Evolutionary conservation across 768 basidiomycete species (phyloP), one percentile per base, ranked within the genome.

Genomic region (Lactarius trivialis): DNA sequence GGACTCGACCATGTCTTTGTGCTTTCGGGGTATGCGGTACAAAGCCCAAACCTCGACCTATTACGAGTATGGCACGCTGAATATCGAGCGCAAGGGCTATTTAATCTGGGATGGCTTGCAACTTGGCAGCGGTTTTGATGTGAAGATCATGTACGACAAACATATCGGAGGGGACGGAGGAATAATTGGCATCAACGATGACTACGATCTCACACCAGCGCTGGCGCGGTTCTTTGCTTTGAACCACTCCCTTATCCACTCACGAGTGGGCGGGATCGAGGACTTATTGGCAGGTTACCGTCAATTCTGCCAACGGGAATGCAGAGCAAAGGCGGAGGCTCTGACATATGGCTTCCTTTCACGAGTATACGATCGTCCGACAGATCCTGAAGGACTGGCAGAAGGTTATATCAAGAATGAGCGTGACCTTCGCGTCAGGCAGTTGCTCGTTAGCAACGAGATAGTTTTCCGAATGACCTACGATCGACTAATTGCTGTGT

Each of bases 121-220:
- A 50, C 72, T 88, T 7, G 88, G 85, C 6, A 88, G 85, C 67
- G 89, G 90, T 12, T 90, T 92, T 68, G 73, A 80, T 32, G 75
- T 89, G 55, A 73, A 79, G 55, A 73, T 92, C 43, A 73, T 73
- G 12, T 92, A 89, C 68, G 73, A 79, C 5, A 81, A 79, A 67
- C 69, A 75, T 30, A 76, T 89, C 50, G 68, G 68, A 28, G 73
- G 83, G 4, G 72, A 80, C 32, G 82, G 81, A 19, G 76, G 76
- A 11, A 71, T 76, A 26, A 82, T 89, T 61, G 88, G 89, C 0
- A 75, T 91, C 41, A 80, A 78, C 65, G 83, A 85, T 65, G 84
- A 86, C 66, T 86, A 81, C 61, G 82, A 85, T 56, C 73, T 91
- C 51, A 88, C 85, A 0, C 73, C 79, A 5, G 71, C 78, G 1